Conservation (phyloP, 352 stramenopile genomes). For the Plasmopara halstedii region DNA sequence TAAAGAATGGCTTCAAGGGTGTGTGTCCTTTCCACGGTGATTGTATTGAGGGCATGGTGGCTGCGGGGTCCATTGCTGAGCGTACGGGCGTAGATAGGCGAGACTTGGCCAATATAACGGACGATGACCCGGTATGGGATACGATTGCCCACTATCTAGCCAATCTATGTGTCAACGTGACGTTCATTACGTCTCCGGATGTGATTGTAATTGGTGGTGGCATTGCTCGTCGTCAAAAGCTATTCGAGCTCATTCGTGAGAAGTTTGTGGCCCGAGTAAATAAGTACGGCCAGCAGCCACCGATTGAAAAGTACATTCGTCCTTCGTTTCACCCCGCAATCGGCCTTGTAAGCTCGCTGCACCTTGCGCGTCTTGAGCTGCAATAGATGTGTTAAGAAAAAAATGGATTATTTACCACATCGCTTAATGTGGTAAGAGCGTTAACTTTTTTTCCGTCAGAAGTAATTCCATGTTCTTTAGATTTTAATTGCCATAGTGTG, state of each 20-base stretch:
- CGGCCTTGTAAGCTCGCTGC: constrained; percentile 76
- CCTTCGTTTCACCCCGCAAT: constrained; percentile 78
- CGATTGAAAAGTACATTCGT: constrained; percentile 69
- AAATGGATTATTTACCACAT: no score
- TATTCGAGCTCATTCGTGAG: constrained; percentile 78
- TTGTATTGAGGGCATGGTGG: constrained; percentile 92
- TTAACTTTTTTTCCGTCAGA: no score
- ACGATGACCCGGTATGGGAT: constrained; percentile 90
- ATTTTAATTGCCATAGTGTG: no score
- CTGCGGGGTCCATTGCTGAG: constrained; percentile 83
- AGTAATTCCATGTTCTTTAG: no score
- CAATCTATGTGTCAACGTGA: constrained; percentile 91
- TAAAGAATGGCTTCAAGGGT: constrained; percentile 65
- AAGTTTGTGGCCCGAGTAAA: constrained; percentile 77
- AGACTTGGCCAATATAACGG: constrained; percentile 61
- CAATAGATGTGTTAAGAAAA: no score
- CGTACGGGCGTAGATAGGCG: constrained; percentile 71
- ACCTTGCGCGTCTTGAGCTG: constrained; percentile 64
- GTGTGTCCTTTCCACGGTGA: constrained; percentile 86
- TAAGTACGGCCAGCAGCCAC: constrained; percentile 71
- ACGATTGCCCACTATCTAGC: constrained; percentile 93
- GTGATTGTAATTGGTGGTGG: constrained; percentile 95
- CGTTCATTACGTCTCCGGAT: constrained; percentile 89
- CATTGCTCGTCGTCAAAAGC: constrained; percentile 85
- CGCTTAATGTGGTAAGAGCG: no score